phyloP scores from a whole-genome alignment of 2,329 filamentous ascomycete species.

The Penicillium sp. region DNA sequence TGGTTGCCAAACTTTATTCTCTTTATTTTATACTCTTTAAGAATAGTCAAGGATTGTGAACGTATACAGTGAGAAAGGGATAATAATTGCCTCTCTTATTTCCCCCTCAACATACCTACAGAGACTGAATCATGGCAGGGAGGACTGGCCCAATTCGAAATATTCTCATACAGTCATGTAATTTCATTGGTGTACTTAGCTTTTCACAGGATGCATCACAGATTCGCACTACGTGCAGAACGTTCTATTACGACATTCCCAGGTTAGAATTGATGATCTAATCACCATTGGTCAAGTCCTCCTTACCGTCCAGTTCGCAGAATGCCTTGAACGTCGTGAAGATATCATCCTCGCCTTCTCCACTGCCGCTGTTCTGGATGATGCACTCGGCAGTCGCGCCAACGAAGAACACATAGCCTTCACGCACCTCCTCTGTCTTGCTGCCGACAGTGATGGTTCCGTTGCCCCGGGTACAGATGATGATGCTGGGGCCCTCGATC shows the following conservation, averaged over 20 bases:
- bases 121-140: too few species aligned
- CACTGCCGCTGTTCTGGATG: slow-evolving; percentile 66
- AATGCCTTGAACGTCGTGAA: slow-evolving; percentile 93
- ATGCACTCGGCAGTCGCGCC: slow-evolving; percentile 85
- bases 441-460: slow-evolving; percentile 85
- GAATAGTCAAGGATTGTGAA: too few species aligned
- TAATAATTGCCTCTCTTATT: too few species aligned
- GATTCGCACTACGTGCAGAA: slow-evolving; percentile 19
- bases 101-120: too few species aligned
- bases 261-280: slow-evolving; percentile 28
- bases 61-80: too few species aligned
- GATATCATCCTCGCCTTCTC: slow-evolving; percentile 64
- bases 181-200: neutral
- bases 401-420: slow-evolving; percentile 80
- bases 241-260: slow-evolving; percentile 14
- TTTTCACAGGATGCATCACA: slow-evolving; percentile 14
- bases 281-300: slow-evolving; percentile 41
- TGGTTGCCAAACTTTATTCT: too few species aligned
- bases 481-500: slow-evolving; percentile 84
- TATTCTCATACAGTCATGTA: neutral
- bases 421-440: slow-evolving; percentile 73
- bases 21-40: too few species aligned
- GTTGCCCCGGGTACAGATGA: slow-evolving; percentile 84
- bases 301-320: slow-evolving; percentile 72
- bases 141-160: too few species aligned